Evolutionary conservation across 257 asterid species (phyloP).

Genomic region (Fraxinus americana): DNA sequence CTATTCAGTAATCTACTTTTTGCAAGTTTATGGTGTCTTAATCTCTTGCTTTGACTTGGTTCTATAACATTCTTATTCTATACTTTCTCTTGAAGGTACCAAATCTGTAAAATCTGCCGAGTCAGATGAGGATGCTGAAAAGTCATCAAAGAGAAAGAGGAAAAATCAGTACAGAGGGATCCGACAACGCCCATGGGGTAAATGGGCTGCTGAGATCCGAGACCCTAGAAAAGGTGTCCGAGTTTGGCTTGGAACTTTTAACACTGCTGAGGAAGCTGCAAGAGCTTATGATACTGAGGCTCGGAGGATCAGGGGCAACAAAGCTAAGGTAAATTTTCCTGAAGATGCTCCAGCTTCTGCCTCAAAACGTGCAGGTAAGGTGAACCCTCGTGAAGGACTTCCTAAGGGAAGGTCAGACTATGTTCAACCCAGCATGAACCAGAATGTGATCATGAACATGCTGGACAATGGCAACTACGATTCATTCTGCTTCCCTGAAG

Average conservation of each 20-base stretch:
- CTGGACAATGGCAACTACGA: constrained; percentile 22
- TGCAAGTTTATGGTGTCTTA: background rate
- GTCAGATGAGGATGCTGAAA: constrained; percentile 60
- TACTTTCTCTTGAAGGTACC: constrained; percentile 38
- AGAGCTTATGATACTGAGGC: constrained; percentile 95
- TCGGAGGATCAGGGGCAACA: constrained; percentile 85
- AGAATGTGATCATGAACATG: constrained; percentile 15
- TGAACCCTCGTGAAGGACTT: constrained; percentile 31
- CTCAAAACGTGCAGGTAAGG: constrained; percentile 42
- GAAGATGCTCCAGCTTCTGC: constrained; percentile 51
- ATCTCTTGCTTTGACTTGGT: background rate
- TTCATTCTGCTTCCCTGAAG: constrained; percentile 40
- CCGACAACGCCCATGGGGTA: constrained; percentile 99
- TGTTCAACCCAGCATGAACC: constrained; percentile 19
- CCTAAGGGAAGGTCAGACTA: constrained; percentile 24
- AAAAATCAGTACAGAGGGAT: constrained; percentile 95
- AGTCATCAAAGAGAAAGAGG: constrained; percentile 83
- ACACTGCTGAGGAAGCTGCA: constrained; percentile 99
- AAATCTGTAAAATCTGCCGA: constrained; percentile 41
- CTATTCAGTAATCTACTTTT: background rate
- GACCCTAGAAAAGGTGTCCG: constrained; percentile 96
- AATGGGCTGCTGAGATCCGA: constrained; percentile 99
- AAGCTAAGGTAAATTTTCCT: constrained; percentile 95
- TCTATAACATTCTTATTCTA: background rate
- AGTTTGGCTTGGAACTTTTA: constrained; percentile 97